Evolutionary conservation across 2,329 filamentous ascomycete species (phyloP).

Genomic region (Kalmusia sp.): DNA sequence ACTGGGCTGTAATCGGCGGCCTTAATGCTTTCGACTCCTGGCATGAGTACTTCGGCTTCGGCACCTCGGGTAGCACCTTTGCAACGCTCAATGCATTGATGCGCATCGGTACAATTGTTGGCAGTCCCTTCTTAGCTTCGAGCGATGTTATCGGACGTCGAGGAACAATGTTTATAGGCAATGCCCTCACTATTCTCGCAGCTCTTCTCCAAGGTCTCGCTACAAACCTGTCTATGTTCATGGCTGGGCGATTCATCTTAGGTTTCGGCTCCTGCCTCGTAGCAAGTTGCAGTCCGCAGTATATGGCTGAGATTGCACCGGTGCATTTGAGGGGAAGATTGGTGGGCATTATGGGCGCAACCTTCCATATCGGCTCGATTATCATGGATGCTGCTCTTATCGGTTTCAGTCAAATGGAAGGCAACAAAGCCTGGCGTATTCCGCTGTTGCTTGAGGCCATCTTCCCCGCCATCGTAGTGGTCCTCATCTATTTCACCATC

Average conservation of each 20-base stretch:
- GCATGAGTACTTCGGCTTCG: constrained; percentile 54
- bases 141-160: constrained; percentile 56
- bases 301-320: constrained; percentile 47
- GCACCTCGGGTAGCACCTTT: constrained; percentile 48
- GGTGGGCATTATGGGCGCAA: constrained; percentile 57
- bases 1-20: constrained; percentile 58
- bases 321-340: constrained; percentile 50
- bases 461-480: constrained; percentile 51
- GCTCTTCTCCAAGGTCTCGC: constrained; percentile 48
- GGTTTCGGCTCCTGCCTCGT: constrained; percentile 48
- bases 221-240: constrained; percentile 41
- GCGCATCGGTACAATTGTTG: constrained; percentile 44
- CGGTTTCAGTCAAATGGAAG: constrained; percentile 47
- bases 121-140: constrained; percentile 54
- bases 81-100: constrained; percentile 53
- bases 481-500: constrained; percentile 45
- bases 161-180: constrained; percentile 56
- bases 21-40: constrained; percentile 54
- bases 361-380: constrained; percentile 55
- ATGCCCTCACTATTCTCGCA: constrained; percentile 54
- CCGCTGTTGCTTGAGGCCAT: constrained; percentile 55
- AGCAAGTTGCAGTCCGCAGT: constrained; percentile 44
- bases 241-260: constrained; percentile 49
- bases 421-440: constrained; percentile 20
- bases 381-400: constrained; percentile 54